These are phyloP conservation scores for Boletus huronensis DNA, from an alignment of 768 basidiomycete species.

Conservation along the genomic window DNA sequence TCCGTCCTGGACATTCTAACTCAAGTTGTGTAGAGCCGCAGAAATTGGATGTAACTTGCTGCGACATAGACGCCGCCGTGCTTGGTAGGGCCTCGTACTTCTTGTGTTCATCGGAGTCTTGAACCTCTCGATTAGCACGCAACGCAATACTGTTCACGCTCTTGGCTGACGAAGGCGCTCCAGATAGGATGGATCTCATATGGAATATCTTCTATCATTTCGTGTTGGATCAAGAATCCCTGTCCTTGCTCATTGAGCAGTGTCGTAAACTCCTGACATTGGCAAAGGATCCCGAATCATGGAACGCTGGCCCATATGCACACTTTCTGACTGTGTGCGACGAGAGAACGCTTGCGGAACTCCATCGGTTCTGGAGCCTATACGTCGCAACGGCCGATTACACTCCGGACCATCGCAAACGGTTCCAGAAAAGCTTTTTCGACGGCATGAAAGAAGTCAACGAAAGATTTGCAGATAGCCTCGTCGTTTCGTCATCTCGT, in stretches of 20 bases:
- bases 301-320: conserved; percentile 28
- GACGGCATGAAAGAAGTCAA: conserved; percentile 20
- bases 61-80: conserved; percentile 29
- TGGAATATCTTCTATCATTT: conserved; percentile 35
- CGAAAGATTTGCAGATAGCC: background rate
- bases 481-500: conserved; percentile 16
- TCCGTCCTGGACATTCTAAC: background rate
- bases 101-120: background rate
- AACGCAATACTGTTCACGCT: conserved; percentile 29
- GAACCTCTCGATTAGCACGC: conserved; percentile 20
- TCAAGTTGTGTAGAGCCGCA: conserved; percentile 16
- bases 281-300: conserved; percentile 17
- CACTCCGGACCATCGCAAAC: conserved; percentile 4
- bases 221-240: conserved; percentile 21
- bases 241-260: conserved; percentile 25
- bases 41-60: conserved; percentile 29
- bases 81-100: conserved; percentile 18
- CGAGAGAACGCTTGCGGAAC: conserved; percentile 20
- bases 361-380: conserved; percentile 21
- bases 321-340: conserved; percentile 24
- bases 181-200: conserved; percentile 13
- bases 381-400: conserved; percentile 16
- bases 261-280: conserved; percentile 23
- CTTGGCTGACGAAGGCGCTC: conserved; percentile 22
- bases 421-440: conserved; percentile 15